Conservation (phyloP, 2,329 filamentous ascomycete species). For the Aureobasidium zeae region DNA sequence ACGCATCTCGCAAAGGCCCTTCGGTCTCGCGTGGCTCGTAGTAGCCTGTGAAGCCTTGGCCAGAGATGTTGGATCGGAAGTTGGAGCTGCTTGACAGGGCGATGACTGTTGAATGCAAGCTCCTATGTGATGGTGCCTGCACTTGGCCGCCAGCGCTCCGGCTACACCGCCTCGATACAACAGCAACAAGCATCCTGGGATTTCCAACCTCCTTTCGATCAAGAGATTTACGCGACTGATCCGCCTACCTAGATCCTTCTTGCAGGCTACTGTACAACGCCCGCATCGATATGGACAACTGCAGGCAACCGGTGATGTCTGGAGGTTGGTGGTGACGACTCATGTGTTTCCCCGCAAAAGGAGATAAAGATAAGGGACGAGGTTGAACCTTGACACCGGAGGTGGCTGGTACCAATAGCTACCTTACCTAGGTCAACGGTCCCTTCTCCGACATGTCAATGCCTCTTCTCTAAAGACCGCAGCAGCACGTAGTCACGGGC, state of each 20-base stretch:
- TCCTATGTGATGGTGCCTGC: slow-evolving; percentile 32
- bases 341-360: slow-evolving; percentile 6
- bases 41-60: slow-evolving; percentile 51
- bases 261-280: too few relatives aligned
- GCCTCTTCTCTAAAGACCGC: too few relatives aligned
- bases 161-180: slow-evolving; percentile 24
- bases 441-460: too few relatives aligned
- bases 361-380: slow-evolving; percentile 12
- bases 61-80: slow-evolving; percentile 51
- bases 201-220: too few relatives aligned
- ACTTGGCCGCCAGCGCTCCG: slow-evolving; percentile 35
- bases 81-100: slow-evolving; percentile 37
- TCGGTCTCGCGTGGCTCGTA: slow-evolving; percentile 56
- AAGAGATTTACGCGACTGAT: slow-evolving; percentile 31
- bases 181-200: slow-evolving; percentile 16
- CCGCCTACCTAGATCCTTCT: slow-evolving; percentile 19
- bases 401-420: slow-evolving; percentile 8
- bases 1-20: slow-evolving; percentile 53
- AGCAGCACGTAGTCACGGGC: too few relatives aligned
- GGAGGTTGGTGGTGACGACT: not conserved
- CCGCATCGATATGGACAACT: too few relatives aligned
- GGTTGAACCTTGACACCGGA: not conserved
- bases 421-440: too few relatives aligned
- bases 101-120: slow-evolving; percentile 21
- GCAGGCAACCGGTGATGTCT: too few relatives aligned